Conservation (phyloP, 139 green algal genomes). For the Chlamydomonas asymmetrica region DNA sequence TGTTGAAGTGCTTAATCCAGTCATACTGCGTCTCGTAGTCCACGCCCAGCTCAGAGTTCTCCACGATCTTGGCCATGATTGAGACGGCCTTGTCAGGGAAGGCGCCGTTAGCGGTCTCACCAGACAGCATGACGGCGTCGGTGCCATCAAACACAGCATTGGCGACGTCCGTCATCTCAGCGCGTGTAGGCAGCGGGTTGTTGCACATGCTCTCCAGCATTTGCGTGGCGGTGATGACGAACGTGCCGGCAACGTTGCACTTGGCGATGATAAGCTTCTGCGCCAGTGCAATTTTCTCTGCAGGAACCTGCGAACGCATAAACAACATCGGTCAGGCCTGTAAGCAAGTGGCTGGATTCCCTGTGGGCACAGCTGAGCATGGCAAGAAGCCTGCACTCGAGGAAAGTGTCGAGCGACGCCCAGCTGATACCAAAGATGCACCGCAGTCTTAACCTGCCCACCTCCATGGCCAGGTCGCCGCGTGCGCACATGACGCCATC, state of each 20-base stretch:
- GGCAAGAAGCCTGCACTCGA: too few species aligned
- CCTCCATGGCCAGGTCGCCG: slow-evolving; percentile 68
- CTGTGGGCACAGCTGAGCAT: too few species aligned
- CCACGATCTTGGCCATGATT: slow-evolving; percentile 64
- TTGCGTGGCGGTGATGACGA: slow-evolving; percentile 49
- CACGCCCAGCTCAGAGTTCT: slow-evolving; percentile 64
- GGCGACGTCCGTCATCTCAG: slow-evolving; percentile 71
- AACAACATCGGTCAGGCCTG: too few species aligned
- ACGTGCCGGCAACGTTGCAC: slow-evolving; percentile 62
- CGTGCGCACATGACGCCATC: slow-evolving; percentile 64
- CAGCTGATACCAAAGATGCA: not conserved
- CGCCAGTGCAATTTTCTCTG: slow-evolving; percentile 61
- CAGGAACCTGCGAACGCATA: slow-evolving; percentile 40
- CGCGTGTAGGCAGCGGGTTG: slow-evolving; percentile 56
- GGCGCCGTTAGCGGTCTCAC: slow-evolving; percentile 76
- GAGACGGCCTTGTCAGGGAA: slow-evolving; percentile 62
- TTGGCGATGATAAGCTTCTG: slow-evolving; percentile 77
- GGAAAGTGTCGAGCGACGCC: too few species aligned
- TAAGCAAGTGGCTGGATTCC: too few species aligned
- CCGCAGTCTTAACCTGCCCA: not conserved
- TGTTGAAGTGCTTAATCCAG: slow-evolving; percentile 48
- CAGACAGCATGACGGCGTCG: slow-evolving; percentile 64
- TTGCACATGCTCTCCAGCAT: slow-evolving; percentile 62
- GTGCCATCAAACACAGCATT: slow-evolving; percentile 66
- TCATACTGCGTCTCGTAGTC: slow-evolving; percentile 50